phyloP scores from a whole-genome alignment of 1,139 yeast genomes.

The Hansenula lynferdii region DNA sequence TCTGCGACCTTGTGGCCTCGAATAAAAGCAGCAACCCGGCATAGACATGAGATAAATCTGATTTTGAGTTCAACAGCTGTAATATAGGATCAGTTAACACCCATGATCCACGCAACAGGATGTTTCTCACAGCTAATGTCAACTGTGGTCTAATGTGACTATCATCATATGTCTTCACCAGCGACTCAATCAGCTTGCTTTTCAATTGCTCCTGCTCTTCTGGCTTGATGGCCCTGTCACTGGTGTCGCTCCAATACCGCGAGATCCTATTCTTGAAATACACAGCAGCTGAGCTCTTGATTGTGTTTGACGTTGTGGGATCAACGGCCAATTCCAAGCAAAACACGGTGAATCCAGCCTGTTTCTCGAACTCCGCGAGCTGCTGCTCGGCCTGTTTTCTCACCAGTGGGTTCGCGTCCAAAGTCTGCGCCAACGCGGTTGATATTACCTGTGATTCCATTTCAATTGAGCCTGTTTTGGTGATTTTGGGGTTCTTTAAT shows the following conservation, averaged over 20 bases:
- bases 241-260: conserved; percentile 45
- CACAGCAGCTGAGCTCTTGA: conserved; percentile 60
- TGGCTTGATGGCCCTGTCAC: conserved; percentile 39
- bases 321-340: conserved; percentile 51
- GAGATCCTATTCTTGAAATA: conserved; percentile 62
- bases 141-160: conserved; percentile 51
- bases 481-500: too few species aligned
- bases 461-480: not conserved
- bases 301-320: conserved; percentile 38
- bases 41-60: conserved; percentile 47
- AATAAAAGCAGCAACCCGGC: conserved; percentile 54
- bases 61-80: conserved; percentile 39
- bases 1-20: conserved; percentile 52
- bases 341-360: conserved; percentile 55
- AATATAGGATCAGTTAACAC: conserved; percentile 25
- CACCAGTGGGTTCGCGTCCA: conserved; percentile 60
- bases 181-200: conserved; percentile 44
- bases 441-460: conserved; percentile 67
- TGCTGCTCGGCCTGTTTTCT: conserved; percentile 70
- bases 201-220: conserved; percentile 52
- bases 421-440: conserved; percentile 73
- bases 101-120: conserved; percentile 52
- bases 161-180: conserved; percentile 33
- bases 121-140: conserved; percentile 60
- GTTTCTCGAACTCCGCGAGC: conserved; percentile 48